Conservation (phyloP, 2,329 filamentous ascomycete genomes). For the Ophiostoma perfectum region DNA sequence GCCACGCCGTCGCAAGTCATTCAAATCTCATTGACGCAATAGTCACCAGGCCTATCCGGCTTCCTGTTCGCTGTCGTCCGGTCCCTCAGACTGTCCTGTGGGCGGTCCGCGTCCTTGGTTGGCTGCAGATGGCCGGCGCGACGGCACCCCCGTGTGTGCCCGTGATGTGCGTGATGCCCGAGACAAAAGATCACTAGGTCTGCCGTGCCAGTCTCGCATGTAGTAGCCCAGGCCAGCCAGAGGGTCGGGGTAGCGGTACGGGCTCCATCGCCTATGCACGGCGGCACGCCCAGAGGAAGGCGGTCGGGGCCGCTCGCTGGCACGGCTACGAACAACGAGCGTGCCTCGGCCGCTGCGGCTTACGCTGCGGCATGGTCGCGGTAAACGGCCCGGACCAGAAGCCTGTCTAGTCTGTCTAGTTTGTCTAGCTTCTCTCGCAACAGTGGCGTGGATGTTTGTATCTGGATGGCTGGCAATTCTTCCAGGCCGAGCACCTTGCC, state of each 20-base stretch:
- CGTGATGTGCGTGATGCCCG: no score
- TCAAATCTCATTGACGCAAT: no score
- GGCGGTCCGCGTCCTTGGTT: no score
- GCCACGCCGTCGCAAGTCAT: no score
- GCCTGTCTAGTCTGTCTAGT: background rate
- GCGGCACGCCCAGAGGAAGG: background rate
- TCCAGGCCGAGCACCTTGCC: no score
- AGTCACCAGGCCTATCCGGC: no score
- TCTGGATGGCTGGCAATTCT: no score
- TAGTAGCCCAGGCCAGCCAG: background rate
- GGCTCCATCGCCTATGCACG: background rate
- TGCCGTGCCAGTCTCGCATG: background rate
- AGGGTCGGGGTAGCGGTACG: background rate
- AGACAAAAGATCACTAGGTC: background rate
- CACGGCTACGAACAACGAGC: background rate
- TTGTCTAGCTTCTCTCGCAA: background rate
- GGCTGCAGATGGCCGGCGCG: no score
- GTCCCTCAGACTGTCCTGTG: no score
- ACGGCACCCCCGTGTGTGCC: no score
- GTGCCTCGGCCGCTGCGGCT: background rate
- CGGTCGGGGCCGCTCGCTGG: background rate
- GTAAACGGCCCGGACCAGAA: background rate
- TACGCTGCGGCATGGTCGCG: background rate
- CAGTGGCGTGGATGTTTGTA: no score
- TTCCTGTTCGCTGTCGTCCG: no score